phyloP scores from a whole-genome alignment of 352 stramenopile genomes.

The Phytophthora pinifolia region DNA sequence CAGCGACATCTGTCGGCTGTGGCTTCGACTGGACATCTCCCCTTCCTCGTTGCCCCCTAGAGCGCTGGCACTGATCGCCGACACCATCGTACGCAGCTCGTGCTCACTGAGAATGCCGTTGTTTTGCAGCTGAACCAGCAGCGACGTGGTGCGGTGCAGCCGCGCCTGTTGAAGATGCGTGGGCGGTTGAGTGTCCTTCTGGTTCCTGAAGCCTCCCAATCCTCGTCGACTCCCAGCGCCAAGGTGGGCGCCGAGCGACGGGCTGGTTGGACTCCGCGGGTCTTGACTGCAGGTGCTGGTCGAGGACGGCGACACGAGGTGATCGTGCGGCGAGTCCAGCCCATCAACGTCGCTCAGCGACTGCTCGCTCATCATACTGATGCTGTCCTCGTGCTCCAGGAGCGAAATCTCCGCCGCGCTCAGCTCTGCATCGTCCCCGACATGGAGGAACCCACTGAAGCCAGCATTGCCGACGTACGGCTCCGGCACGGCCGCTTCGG shows the following conservation, averaged over 20 bases:
- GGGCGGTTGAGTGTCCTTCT: conserved; percentile 7
- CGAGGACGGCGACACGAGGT: conserved; percentile 64
- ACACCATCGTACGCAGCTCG: conserved; percentile 33
- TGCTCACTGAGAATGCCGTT: conserved; percentile 20
- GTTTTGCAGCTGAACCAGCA: conserved; percentile 19
- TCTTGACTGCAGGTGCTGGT: conserved; percentile 50
- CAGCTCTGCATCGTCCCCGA: conserved; percentile 21
- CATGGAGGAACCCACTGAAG: conserved; percentile 26
- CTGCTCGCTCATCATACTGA: conserved; percentile 47
- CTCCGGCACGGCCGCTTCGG: conserved; percentile 15
- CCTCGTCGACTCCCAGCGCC: conserved; percentile 11
- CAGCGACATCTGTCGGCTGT: conserved; percentile 52
- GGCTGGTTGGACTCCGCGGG: conserved; percentile 29
- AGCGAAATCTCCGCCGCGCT: conserved; percentile 12
- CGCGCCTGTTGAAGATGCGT: conserved; percentile 8
- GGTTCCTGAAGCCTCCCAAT: conserved; percentile 7
- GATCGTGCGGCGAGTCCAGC: conserved; percentile 40
- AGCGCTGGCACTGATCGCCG: conserved; percentile 25
- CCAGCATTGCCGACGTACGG: conserved; percentile 27
- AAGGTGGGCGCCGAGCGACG: conserved; percentile 26
- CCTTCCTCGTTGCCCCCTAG: conserved; percentile 6
- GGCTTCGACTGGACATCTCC: conserved; percentile 14
- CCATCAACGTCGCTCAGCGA: conserved; percentile 41
- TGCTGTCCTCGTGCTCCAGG: conserved; percentile 29
- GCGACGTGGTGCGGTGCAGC: conserved; percentile 16